Percentiles rank a stretch among this genome's conserved stretches.
These are phyloP conservation scores for Lathyrus tuberosus DNA, from an alignment of 306 rosid species.

Conservation along the genomic window DNA sequence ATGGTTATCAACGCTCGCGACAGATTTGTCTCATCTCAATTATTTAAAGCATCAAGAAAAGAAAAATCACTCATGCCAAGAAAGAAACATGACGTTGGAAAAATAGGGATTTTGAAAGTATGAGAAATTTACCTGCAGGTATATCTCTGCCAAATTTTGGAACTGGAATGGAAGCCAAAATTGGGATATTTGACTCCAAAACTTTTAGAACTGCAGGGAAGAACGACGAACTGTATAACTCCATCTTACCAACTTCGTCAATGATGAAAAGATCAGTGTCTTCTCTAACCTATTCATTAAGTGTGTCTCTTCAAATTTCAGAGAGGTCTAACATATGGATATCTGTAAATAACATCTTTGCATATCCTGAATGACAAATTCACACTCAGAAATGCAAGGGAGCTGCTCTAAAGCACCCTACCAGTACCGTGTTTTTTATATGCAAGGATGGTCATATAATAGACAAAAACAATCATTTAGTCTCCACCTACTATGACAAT, in stretches of 20 bases:
- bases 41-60: conserved; percentile 13
- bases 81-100: conserved; percentile 28
- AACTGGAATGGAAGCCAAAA: conserved; percentile 83
- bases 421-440: background rate
- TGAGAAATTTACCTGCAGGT: conserved; percentile 59
- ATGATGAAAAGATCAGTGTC: conserved; percentile 75
- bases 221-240: conserved; percentile 78
- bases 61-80: conserved; percentile 15
- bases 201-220: conserved; percentile 77
- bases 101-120: background rate
- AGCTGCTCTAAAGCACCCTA: background rate
- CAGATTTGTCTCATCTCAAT: conserved; percentile 11
- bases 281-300: conserved; percentile 59
- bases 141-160: conserved; percentile 77
- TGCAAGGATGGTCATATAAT: conserved; percentile 4
- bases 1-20: background rate
- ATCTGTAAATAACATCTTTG: conserved; percentile 4
- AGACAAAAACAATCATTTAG: background rate
- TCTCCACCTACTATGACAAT: background rate
- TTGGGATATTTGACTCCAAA: conserved; percentile 71
- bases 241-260: conserved; percentile 95
- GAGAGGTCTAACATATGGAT: background rate
- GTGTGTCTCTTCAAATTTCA: conserved; percentile 28
- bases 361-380: conserved; percentile 19
- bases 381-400: background rate